Evolutionary conservation across 2,329 filamentous ascomycete genomes (phyloP), one percentile per base, ranked within the genome.

Genomic region (Diaporthe batatas): DNA sequence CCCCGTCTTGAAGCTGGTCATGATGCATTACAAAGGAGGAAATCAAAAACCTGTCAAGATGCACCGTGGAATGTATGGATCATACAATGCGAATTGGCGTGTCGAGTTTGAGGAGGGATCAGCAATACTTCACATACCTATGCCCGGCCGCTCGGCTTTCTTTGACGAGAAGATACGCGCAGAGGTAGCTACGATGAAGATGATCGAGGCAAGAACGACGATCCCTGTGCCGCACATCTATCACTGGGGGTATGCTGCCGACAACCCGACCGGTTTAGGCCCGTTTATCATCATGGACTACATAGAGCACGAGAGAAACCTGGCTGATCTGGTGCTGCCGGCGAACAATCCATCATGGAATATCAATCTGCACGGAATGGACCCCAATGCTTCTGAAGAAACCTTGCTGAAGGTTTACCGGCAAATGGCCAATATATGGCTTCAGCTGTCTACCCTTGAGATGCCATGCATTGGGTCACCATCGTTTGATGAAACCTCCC

Each of bases 161-260:
- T 78, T 79, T 0, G 80, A 83, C 6, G 82, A 84, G 73, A 84
- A 83, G 74, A 69, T 79, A n/a, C 70, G 76, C 1, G 79, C 80
- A 68, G 81, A 84, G 74, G 81, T 80, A 14, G 80, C 79, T 1
- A 80, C 77, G 18, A 81, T 82, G 77, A 77, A 78, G 25, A 81
- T 79, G 72, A 51, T 84, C 25, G 76, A 76, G 0, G 76, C 69
- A 0, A 74, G 81, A 2, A 83, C 81, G 1, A 79, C 77, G 0
- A 82, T 83, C 36, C 82, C 80, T 0, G 78, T 84, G 1, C 80
- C 81, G 0, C 54, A 78, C 1, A 74, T 83, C n/a, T 79, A 81
- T 57, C 74, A 82, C 72, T 79, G 76, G 65, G 81, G 79, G 1
- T 78, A 74, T 11, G 78, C 76, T 2, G 76, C 73, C 3, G 80